Conservation (phyloP, 306 rosid species). For the Trifolium repens region DNA sequence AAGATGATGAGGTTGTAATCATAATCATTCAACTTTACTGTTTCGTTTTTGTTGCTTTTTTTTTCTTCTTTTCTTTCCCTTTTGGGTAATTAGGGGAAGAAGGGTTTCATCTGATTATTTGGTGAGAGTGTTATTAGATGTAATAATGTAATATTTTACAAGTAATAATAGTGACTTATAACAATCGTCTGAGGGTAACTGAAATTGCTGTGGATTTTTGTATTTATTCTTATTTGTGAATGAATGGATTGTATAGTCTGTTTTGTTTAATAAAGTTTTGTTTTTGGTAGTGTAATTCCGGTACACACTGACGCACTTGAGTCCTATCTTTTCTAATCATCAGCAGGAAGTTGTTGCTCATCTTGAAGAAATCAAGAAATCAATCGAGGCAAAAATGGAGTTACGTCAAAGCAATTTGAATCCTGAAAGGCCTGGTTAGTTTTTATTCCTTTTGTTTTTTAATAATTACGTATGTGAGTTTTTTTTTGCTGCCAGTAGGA, state of each 20-base stretch:
- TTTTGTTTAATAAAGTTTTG: neutral
- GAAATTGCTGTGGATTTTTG: neutral
- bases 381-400: slow-evolving; percentile 83
- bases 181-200: neutral
- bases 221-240: slow-evolving; percentile 11
- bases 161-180: slow-evolving; percentile 6
- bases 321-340: neutral
- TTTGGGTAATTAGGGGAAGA: neutral
- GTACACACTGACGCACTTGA: slow-evolving; percentile 28
- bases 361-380: slow-evolving; percentile 85
- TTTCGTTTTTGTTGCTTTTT: neutral
- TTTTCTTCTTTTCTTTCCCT: neutral
- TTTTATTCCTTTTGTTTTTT: slow-evolving; percentile 24
- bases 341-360: slow-evolving; percentile 87
- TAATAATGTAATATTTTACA: neutral
- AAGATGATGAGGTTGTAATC: slow-evolving; percentile 75
- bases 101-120: neutral
- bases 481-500: slow-evolving; percentile 17
- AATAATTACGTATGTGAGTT: slow-evolving; percentile 9
- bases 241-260: slow-evolving; percentile 7
- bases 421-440: slow-evolving; percentile 97
- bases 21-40: slow-evolving; percentile 17
- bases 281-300: slow-evolving; percentile 24
- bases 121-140: neutral
- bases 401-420: slow-evolving; percentile 92